Base-by-base conservation (phyloP, 768 basidiomycete species). In the Phylloporus arenicola region DNA sequence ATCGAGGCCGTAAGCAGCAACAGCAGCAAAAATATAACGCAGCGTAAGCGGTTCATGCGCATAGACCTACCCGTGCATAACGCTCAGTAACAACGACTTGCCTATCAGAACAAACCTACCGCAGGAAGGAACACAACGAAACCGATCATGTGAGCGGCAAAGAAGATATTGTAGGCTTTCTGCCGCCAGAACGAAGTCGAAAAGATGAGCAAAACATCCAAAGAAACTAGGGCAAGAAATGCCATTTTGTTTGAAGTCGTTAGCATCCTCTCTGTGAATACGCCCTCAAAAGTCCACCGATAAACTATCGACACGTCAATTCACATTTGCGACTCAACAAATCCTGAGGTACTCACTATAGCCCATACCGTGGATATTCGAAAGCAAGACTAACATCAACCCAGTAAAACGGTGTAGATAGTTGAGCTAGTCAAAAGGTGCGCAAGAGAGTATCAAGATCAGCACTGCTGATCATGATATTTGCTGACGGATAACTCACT, bases 331-430 rank as follows among this genome's bases (percentile, higher is more conserved):
- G 5, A 20, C 48, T 20, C 12, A 16, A 43, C 22, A 31, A 42
- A 17, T 22, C 17, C 30, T 5, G 22, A 7, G 31, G 3, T 9
- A 57, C 69, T 52, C 47, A 71, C 78, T 57, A 57, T 69, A 79
- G 6, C 72, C 69, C 17, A 75, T 1, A 20, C 63, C 65, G 46
- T 79, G 78, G 1, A 78, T 52, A 24, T 78, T 71, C 5, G 70
- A 64, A 10, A 71, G 62, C 20, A 78, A 24, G 19, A 73, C 68
- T 24, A 77, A 43, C 48, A 77, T 51, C 5, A 68, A 51, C 13
- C 82, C 81, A 1, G 70, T 64, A 60, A 74, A 76, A n/a, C 80
- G 78, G 59, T 83, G 81, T 22, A 82, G 60, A 60, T 68, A 79
- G 61, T 80, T 80, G 50, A 78, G 60, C 72, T 80, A 54, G 41